Percentiles rank a stretch among this genome's conserved stretches.
Conservation (phyloP, 192 early-diverging fungal genomes). For the Diversispora epigaea region DNA sequence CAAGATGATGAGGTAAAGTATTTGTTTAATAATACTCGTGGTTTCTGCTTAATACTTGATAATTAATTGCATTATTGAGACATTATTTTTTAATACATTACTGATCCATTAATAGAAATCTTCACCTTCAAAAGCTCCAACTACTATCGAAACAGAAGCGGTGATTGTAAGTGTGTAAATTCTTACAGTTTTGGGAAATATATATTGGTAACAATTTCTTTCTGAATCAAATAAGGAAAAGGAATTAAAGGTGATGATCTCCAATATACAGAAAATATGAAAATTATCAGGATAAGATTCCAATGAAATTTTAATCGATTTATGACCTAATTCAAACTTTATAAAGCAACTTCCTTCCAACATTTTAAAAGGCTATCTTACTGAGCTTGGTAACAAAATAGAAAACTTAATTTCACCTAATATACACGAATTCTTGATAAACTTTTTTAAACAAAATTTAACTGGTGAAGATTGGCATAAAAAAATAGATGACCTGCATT, state of each 20-base stretch:
- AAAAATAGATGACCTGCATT: constrained; percentile 28
- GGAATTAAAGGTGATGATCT: not conserved
- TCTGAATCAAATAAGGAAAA: constrained; percentile 5
- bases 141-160: not conserved
- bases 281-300: not conserved
- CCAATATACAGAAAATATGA: constrained; percentile 22
- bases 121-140: not conserved
- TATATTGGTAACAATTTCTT: constrained; percentile 2
- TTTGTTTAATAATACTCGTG: too few relatives aligned
- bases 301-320: constrained; percentile 3
- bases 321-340: constrained; percentile 17
- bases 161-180: not conserved
- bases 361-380: constrained; percentile 5
- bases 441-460: constrained; percentile 28
- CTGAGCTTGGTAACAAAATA: constrained; percentile 18
- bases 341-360: constrained; percentile 7
- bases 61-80: too few relatives aligned
- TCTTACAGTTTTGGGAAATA: constrained; percentile 2
- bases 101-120: constrained; percentile 5
- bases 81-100: too few relatives aligned
- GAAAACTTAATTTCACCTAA: constrained; percentile 27
- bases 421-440: constrained; percentile 25
- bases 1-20: too few relatives aligned
- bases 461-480: constrained; percentile 19
- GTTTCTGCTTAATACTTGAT: too few relatives aligned